These are phyloP conservation scores for Rhodotorula mucilaginosa DNA, from an alignment of 1,284 basidiomycete species.

Conservation along the genomic window DNA sequence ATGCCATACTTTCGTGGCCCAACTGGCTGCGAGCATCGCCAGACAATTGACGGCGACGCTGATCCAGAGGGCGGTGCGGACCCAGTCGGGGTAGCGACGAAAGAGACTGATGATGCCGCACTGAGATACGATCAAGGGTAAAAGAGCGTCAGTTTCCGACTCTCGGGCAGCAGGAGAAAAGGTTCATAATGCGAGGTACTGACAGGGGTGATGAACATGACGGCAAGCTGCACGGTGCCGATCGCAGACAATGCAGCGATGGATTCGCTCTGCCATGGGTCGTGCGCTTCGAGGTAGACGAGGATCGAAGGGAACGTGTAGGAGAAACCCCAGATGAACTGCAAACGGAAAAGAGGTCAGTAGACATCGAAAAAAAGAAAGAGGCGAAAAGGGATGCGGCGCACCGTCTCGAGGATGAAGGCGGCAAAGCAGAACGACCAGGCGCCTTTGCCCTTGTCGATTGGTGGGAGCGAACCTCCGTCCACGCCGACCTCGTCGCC, in stretches of 20 bases:
- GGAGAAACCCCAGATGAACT: slow-evolving; percentile 21
- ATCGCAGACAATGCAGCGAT: slow-evolving; percentile 21
- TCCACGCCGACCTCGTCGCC: background rate
- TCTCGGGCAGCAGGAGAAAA: background rate
- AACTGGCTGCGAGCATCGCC: slow-evolving; percentile 23
- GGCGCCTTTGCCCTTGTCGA: slow-evolving; percentile 48
- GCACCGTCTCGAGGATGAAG: slow-evolving; percentile 26
- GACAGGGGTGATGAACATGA: slow-evolving; percentile 26
- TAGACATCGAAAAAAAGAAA: slow-evolving; percentile 43
- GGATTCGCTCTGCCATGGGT: slow-evolving; percentile 11
- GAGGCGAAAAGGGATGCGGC: background rate
- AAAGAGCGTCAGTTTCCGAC: background rate
- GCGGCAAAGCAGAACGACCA: slow-evolving; percentile 49
- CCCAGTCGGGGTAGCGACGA: slow-evolving; percentile 33
- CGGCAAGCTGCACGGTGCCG: slow-evolving; percentile 27
- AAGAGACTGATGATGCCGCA: slow-evolving; percentile 15
- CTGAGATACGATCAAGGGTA: background rate
- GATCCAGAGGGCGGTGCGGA: slow-evolving; percentile 11
- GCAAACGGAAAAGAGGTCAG: background rate
- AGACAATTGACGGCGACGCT: slow-evolving; percentile 12
- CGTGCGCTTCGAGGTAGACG: slow-evolving; percentile 24
- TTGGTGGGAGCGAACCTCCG: slow-evolving; percentile 42
- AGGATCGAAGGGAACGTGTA: slow-evolving; percentile 20
- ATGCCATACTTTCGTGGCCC: slow-evolving; percentile 30
- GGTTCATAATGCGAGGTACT: background rate